Evolutionary conservation across 2,329 filamentous ascomycete species (phyloP).

Genomic region (Fusarium abutilonis): DNA sequence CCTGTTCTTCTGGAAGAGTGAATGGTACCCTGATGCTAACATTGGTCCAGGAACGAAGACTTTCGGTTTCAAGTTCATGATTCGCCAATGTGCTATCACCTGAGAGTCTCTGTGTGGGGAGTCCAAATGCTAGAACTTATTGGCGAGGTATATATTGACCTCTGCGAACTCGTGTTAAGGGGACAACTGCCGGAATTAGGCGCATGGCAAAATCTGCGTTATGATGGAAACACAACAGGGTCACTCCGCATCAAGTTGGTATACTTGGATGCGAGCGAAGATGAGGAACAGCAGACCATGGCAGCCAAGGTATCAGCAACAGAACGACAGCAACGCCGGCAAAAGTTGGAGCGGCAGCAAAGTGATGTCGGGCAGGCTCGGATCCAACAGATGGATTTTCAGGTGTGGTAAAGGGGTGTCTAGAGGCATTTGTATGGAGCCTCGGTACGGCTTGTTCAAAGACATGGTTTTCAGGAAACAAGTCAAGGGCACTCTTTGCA

Average conservation of each 20-base stretch:
- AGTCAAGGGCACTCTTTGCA: slow-evolving; percentile 6
- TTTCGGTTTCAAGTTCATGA: slow-evolving; percentile 42
- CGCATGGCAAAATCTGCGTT: slow-evolving; percentile 38
- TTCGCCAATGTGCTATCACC: slow-evolving; percentile 43
- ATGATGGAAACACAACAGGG: slow-evolving; percentile 33
- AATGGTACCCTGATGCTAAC: slow-evolving; percentile 30
- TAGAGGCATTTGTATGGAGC: slow-evolving; percentile 13
- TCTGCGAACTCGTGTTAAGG: slow-evolving; percentile 38
- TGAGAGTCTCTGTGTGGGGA: slow-evolving; percentile 43
- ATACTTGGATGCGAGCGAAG: slow-evolving; percentile 34
- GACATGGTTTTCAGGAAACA: slow-evolving; percentile 1
- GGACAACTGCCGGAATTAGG: slow-evolving; percentile 33
- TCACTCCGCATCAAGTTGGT: slow-evolving; percentile 33
- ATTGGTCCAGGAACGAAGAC: slow-evolving; percentile 40
- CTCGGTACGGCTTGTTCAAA: slow-evolving; percentile 9
- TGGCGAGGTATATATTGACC: slow-evolving; percentile 41
- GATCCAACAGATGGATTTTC: slow-evolving; percentile 42
- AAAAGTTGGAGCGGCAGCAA: slow-evolving; percentile 26
- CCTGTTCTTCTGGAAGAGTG: slow-evolving; percentile 15
- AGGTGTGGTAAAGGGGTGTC: slow-evolving; percentile 36
- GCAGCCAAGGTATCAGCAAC: slow-evolving; percentile 30
- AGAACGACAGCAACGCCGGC: slow-evolving; percentile 33
- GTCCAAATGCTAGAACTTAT: slow-evolving; percentile 42
- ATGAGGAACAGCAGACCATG: slow-evolving; percentile 36
- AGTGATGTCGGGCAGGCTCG: slow-evolving; percentile 37